Evolutionary conservation across 306 rosid genomes (phyloP).

Genomic region (Cucurbita maxima): DNA sequence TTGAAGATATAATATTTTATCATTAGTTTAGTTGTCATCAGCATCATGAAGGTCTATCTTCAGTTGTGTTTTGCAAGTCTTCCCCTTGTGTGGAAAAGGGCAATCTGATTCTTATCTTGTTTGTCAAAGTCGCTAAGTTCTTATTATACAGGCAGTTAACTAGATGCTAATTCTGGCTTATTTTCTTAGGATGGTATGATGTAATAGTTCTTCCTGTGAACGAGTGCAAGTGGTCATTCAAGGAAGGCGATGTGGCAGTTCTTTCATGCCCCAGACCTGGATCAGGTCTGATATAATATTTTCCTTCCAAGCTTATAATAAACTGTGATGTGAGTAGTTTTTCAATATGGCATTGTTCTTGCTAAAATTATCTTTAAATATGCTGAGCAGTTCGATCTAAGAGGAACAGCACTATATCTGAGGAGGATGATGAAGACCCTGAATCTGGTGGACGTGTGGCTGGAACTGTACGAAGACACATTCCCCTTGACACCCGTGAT

Average conservation of each 20-base stretch:
- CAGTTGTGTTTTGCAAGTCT: background rate
- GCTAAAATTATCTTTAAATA: slow-evolving; percentile 2
- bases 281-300: slow-evolving; percentile 43
- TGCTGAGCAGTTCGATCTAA: slow-evolving; percentile 58
- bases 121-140: background rate
- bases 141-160: background rate
- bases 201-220: slow-evolving; percentile 75
- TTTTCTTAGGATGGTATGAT: slow-evolving; percentile 85
- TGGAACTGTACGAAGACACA: slow-evolving; percentile 86
- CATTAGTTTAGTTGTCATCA: background rate
- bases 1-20: background rate
- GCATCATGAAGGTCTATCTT: background rate
- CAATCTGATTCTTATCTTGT: background rate
- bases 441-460: slow-evolving; percentile 79
- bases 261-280: slow-evolving; percentile 92
- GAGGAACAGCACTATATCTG: slow-evolving; percentile 37
- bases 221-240: slow-evolving; percentile 87
- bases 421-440: slow-evolving; percentile 50
- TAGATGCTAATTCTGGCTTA: slow-evolving; percentile 7
- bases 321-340: background rate
- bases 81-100: background rate
- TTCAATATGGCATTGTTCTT: background rate
- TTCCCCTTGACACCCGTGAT: slow-evolving; percentile 82
- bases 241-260: slow-evolving; percentile 99
- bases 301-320: slow-evolving; percentile 3